Evolutionary conservation across 148 eudicot genomes (phyloP).

Genomic region (Hydrangea macrophylla): DNA sequence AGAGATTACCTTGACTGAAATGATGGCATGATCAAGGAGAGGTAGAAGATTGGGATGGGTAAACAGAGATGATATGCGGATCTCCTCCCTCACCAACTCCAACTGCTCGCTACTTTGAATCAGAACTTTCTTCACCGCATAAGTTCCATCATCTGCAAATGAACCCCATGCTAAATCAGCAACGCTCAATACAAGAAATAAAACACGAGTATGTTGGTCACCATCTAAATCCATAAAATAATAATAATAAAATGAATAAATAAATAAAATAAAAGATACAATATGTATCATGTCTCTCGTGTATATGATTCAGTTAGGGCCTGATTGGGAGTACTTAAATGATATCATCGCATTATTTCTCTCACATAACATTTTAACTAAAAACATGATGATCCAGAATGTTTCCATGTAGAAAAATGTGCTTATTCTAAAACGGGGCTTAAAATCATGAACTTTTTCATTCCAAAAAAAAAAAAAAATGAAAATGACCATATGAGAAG

Average conservation of each 20-base stretch:
- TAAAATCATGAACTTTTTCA: too few species aligned
- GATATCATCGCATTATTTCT: too few species aligned
- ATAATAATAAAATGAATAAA: too few species aligned
- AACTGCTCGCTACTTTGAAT: constrained; percentile 88
- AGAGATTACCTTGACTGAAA: constrained; percentile 74
- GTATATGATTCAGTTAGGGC: not conserved
- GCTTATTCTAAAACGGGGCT: too few species aligned
- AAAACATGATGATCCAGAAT: too few species aligned
- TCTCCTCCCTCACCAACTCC: constrained; percentile 95
- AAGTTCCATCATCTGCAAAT: constrained; percentile 89
- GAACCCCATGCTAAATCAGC: constrained; percentile 3
- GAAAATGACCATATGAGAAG: too few species aligned
- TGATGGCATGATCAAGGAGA: constrained; percentile 94
- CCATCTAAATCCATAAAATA: not conserved
- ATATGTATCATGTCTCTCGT: too few species aligned
- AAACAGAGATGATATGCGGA: constrained; percentile 87
- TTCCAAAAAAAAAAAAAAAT: too few species aligned
- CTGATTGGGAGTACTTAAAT: too few species aligned
- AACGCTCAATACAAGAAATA: not conserved
- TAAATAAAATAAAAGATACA: too few species aligned
- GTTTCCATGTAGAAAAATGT: too few species aligned
- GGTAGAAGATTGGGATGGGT: constrained; percentile 93
- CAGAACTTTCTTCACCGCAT: constrained; percentile 97
- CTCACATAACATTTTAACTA: too few species aligned
- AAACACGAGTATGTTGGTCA: not conserved